Evolutionary conservation across 1,284 basidiomycete species (phyloP).

Genomic region (Leccinum fuscescens): DNA sequence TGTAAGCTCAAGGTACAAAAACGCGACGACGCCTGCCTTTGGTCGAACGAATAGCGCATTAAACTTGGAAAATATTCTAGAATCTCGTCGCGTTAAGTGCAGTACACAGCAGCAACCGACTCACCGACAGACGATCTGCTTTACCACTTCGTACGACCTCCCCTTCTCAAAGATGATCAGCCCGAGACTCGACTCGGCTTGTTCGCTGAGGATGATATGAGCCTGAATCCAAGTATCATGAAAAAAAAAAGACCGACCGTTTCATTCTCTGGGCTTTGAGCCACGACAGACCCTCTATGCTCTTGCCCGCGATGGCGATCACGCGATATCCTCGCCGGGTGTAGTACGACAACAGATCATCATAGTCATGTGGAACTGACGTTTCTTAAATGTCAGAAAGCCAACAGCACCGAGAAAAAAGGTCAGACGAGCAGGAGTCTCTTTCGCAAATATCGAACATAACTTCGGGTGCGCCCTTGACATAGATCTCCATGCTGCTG

Average conservation of each 20-base stretch:
- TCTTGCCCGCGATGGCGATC: slow-evolving; percentile 97
- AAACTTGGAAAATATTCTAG: too few relatives aligned
- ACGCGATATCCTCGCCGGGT: slow-evolving; percentile 97
- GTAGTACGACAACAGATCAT: slow-evolving; percentile 95
- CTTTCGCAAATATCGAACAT: slow-evolving; percentile 95
- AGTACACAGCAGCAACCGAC: too few relatives aligned
- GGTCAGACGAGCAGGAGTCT: slow-evolving; percentile 70
- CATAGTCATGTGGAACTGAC: slow-evolving; percentile 93
- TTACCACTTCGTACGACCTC: too few relatives aligned
- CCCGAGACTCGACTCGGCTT: slow-evolving; percentile 85
- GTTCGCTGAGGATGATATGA: slow-evolving; percentile 61
- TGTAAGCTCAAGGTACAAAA: too few relatives aligned
- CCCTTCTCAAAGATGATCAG: slow-evolving; percentile 95
- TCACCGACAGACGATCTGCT: too few relatives aligned
- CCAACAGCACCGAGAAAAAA: background rate
- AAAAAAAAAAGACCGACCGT: slow-evolving; percentile 50
- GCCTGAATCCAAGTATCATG: slow-evolving; percentile 1
- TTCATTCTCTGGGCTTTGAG: slow-evolving; percentile 96
- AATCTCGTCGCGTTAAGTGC: too few relatives aligned
- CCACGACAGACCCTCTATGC: slow-evolving; percentile 92
- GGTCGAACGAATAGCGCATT: too few relatives aligned
- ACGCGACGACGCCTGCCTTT: too few relatives aligned
- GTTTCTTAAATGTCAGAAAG: slow-evolving; percentile 7
- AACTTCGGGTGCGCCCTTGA: slow-evolving; percentile 98
- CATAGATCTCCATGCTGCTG: slow-evolving; percentile 94